These are phyloP conservation scores for Fusarium sarcochroum DNA, from an alignment of 2,329 filamentous ascomycete species.

Conservation along the genomic window DNA sequence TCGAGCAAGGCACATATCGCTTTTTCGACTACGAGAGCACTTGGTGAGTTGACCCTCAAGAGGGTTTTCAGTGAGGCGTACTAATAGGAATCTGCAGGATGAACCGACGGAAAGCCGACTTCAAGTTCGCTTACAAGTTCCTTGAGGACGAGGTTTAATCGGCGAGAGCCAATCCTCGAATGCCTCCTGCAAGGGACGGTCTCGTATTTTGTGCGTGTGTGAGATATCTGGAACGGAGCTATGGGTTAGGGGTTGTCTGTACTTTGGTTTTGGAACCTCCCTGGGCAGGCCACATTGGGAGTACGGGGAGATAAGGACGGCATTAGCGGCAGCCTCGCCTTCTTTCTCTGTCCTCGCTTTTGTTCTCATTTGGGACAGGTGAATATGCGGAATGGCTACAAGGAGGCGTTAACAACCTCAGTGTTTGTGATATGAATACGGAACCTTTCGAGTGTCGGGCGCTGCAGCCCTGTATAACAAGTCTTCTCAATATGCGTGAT, in stretches of 20 bases:
- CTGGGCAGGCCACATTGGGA: constrained; percentile 27
- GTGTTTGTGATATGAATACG: constrained; percentile 40
- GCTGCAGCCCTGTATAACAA: constrained; percentile 22
- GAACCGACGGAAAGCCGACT: constrained; percentile 97
- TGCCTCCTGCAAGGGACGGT: background rate
- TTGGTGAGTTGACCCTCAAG: constrained; percentile 74
- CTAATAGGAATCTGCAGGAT: constrained; percentile 74
- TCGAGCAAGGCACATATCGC: constrained; percentile 97
- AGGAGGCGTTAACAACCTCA: constrained; percentile 32
- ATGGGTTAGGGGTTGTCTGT: constrained; percentile 34
- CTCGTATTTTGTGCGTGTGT: constrained; percentile 15
- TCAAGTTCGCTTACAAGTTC: constrained; percentile 98
- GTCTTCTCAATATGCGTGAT: background rate
- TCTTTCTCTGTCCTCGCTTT: constrained; percentile 26
- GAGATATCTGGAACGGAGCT: constrained; percentile 36
- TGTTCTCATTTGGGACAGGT: constrained; percentile 36
- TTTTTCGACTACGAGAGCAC: constrained; percentile 99
- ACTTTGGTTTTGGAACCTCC: constrained; percentile 38
- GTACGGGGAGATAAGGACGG: constrained; percentile 24
- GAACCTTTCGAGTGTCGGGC: constrained; percentile 34
- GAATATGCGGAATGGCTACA: constrained; percentile 33
- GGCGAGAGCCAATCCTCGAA: background rate
- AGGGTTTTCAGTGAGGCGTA: background rate
- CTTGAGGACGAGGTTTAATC: constrained; percentile 88
- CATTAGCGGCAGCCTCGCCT: constrained; percentile 23